Base-by-base conservation (phyloP, 257 asterid genomes). In the Cinchona pubescens region DNA sequence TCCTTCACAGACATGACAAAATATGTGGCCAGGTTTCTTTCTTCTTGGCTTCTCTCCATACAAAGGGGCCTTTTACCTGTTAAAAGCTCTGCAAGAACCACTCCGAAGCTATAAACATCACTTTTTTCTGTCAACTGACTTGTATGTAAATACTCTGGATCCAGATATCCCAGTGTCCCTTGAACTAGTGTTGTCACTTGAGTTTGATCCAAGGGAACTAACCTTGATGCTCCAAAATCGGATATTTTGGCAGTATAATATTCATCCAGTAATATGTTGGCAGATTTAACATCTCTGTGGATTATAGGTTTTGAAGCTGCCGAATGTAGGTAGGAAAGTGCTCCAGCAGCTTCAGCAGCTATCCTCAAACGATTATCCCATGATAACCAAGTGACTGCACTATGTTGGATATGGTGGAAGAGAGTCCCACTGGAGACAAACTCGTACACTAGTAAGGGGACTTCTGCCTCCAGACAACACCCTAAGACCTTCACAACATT, bases 161-260 rank as follows among this genome's bases (percentile, higher is more conserved):
- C 98, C 71, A 92, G 55, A 73, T 92, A 92, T 0, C 98, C 98
- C 5, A 90, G 21, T 0, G 96, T 93, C 27, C 97, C 98, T 71
- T 90, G 96, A 9, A 92, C 97, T 78, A 92, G 15, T 0, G 97
- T 92, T 0, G 91, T 91, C 7, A 92, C 89, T 42, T 89, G 92
- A 0, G 85, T 87, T 48, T 90, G 90, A 82, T 92, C 96, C 49
- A 92, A 27, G 0, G 90, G 83, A 0, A 92, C 80, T 14, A 82
- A 67, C 35, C 97, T 91, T 0, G 98, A 93, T 0, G 98, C 98
- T 13, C 98, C 98, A 37, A 93, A 93, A 76, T 93, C 93, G 0
- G 97, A 75, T 3, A 93, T 90, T 71, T 91, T 93, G 0, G 97
- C 91, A 0, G 81, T 86, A 84, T 85, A 88, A 19, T 75, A 27